These are phyloP conservation scores for Pseudophaeomoniella oleicola DNA, from an alignment of 2,329 filamentous ascomycete species.

Conservation along the genomic window DNA sequence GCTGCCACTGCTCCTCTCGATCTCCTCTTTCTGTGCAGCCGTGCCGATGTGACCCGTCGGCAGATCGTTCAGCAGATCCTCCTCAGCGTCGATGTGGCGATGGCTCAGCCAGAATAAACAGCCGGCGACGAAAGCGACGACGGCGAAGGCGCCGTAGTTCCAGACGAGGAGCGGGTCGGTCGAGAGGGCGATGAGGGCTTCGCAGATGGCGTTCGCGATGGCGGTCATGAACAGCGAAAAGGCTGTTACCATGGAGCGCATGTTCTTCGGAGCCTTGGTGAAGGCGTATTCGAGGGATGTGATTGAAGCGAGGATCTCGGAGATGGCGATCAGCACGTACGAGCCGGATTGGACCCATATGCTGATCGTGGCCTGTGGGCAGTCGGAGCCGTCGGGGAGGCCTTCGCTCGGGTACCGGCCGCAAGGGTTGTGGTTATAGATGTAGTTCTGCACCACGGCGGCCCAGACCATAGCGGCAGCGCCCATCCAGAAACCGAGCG, in stretches of 20 bases:
- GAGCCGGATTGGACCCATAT: conserved; percentile 30
- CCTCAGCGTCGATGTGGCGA: conserved; percentile 47
- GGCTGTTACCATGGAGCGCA: conserved; percentile 48
- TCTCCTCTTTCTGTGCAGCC: no score
- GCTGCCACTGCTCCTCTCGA: no score
- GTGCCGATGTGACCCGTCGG: no score
- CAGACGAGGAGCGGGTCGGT: conserved; percentile 50
- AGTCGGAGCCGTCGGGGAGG: conserved; percentile 17
- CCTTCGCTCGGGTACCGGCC: conserved; percentile 24
- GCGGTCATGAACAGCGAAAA: conserved; percentile 45
- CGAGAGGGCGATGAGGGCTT: conserved; percentile 45
- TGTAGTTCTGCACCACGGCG: conserved; percentile 40
- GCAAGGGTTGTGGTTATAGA: conserved; percentile 39
- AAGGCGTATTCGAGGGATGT: conserved; percentile 59
- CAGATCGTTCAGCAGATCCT: conserved; percentile 50
- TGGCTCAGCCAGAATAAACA: conserved; percentile 45
- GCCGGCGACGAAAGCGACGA: conserved; percentile 32
- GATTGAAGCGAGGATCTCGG: conserved; percentile 49
- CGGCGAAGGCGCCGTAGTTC: conserved; percentile 30
- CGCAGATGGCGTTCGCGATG: conserved; percentile 43
- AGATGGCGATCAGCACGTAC: conserved; percentile 29
- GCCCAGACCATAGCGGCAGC: conserved; percentile 48
- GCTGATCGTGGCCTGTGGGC: conserved; percentile 25
- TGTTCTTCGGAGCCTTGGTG: conserved; percentile 54
- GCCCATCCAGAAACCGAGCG: conserved; percentile 52